phyloP scores from a whole-genome alignment of 345 rosid genomes.

The Citrus reticulata region DNA sequence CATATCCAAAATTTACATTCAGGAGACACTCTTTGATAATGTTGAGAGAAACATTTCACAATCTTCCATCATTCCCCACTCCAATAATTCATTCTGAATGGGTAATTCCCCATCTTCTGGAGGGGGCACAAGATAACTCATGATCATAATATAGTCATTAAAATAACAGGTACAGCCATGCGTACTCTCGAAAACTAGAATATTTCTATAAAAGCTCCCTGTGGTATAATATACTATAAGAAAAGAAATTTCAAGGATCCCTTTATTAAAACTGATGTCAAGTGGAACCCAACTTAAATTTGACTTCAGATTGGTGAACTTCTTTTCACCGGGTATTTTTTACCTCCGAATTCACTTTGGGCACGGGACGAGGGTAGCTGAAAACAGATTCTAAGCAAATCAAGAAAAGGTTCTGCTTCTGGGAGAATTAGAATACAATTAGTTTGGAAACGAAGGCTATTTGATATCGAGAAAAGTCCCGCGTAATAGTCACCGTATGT shows the following conservation, averaged over 20 bases:
- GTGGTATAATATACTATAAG: background rate
- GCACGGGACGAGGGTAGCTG: background rate
- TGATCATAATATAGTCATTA: background rate
- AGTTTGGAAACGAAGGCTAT: no score
- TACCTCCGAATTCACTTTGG: background rate
- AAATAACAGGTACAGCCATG: background rate
- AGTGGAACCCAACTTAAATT: no score
- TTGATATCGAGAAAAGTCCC: no score
- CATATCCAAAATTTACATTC: background rate
- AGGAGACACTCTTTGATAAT: background rate
- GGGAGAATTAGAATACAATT: no score
- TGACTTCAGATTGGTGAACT: no score
- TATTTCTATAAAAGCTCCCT: background rate
- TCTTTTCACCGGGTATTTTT: background rate
- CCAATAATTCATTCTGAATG: background rate
- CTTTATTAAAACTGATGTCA: background rate
- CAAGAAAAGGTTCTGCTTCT: background rate
- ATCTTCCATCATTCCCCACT: background rate
- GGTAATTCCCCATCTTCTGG: conserved; percentile 12
- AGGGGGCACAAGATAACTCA: background rate
- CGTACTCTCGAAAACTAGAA: background rate
- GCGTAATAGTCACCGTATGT: no score
- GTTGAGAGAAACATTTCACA: conserved; percentile 4
- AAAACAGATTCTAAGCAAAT: background rate
- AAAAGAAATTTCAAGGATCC: background rate